Evolutionary conservation across 768 basidiomycete genomes (phyloP).

Genomic region (Tulasnella calospora): DNA sequence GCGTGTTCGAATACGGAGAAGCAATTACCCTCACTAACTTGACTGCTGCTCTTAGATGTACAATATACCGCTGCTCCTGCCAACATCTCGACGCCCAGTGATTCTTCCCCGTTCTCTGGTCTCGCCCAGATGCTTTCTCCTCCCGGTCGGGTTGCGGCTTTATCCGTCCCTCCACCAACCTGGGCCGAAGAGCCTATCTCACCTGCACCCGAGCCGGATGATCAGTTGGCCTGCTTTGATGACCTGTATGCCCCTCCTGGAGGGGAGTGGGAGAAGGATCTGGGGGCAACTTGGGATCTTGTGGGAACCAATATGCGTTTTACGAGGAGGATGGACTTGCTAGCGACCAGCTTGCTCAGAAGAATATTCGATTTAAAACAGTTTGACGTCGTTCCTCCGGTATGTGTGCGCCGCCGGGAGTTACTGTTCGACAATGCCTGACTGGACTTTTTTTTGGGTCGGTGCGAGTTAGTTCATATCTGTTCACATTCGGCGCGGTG

Average conservation of each 20-base stretch:
- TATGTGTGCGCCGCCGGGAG: background rate
- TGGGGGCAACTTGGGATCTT: slow-evolving; percentile 28
- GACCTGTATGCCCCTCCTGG: slow-evolving; percentile 24
- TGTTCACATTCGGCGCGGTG: background rate
- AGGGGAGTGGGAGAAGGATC: slow-evolving; percentile 31
- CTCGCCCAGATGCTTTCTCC: background rate
- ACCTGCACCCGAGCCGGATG: slow-evolving; percentile 26
- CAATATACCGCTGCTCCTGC: background rate
- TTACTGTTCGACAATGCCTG: background rate
- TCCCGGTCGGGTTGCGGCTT: background rate
- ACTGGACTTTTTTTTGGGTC: background rate
- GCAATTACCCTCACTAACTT: background rate
- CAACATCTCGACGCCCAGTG: background rate
- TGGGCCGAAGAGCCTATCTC: background rate
- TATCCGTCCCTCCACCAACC: background rate
- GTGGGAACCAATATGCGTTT: slow-evolving; percentile 24
- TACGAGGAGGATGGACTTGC: background rate
- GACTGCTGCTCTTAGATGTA: background rate
- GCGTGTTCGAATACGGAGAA: background rate
- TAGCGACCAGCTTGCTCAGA: background rate
- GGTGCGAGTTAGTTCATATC: slow-evolving; percentile 9
- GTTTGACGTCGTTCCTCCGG: slow-evolving; percentile 1
- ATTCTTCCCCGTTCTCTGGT: background rate
- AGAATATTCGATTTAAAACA: background rate
- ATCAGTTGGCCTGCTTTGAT: slow-evolving; percentile 31